Evolutionary conservation across 352 stramenopile species (phyloP), one percentile per base, ranked within the genome.

Genomic region (Pythium phragmitis): DNA sequence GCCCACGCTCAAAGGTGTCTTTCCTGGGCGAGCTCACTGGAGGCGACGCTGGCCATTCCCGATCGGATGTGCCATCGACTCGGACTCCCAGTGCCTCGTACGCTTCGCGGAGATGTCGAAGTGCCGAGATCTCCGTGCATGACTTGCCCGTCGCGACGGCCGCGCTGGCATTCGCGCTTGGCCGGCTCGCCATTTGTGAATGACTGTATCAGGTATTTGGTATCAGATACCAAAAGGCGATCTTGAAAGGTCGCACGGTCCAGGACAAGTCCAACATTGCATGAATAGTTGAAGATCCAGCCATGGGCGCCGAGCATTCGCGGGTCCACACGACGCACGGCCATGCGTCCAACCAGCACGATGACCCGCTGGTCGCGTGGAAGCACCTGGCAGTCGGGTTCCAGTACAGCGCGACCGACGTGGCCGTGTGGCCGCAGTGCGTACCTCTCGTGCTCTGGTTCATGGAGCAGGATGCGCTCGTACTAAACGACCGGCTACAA

Each of bases 361-460:
- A 49, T 9, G 41, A n/a, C 14, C 1, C 47, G 9, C 16, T 13
- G 19, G 39, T 57, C 26, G 68, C 70, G 14, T 75, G 62, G 58
- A 42, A 59, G 11, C 58, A 63, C 30, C 17, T 91, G 36, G 70
- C 77, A 45, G 77, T 72, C 33, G 75, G 79, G 0, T 63, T 87
- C 46, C 72, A 82, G 58, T 91, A 91, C 59, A 73, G 60, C 4
- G 61, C 65, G 41, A 74, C 70, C 5, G 80, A 91, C 61, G 63
- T 87, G 28, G 70, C 59, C 26, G 58, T 89, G 49, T 91, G 80
- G 82, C 72, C 80, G n/a, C 82, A 91, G 47, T 59, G 83, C 23
- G 46, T 76, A 4, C 76, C 80, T 14, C 21, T 91, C n/a, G 65
- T 76, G 16, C 75, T 82, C 17, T 91, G 82, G 78, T 88, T 91